A percentile compares a stretch with the other conserved stretches of the same genome.
Conservation (phyloP, 345 rosid species). For the Moringa oleifera region DNA sequence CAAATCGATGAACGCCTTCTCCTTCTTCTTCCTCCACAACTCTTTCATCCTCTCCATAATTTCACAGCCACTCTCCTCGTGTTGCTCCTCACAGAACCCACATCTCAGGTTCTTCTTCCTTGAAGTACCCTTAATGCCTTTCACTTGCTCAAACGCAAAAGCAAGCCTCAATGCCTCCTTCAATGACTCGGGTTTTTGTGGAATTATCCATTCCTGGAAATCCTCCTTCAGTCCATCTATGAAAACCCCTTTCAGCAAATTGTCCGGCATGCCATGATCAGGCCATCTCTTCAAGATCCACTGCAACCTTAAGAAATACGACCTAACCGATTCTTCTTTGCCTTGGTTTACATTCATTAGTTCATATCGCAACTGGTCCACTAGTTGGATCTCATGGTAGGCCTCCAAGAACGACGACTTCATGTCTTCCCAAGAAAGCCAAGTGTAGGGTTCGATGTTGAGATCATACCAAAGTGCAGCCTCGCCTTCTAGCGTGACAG, state of each 20-base stretch:
- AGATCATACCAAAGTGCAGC: conserved; percentile 32
- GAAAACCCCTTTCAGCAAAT: conserved; percentile 24
- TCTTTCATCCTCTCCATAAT: conserved; percentile 22
- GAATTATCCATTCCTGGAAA: conserved; percentile 25
- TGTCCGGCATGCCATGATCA: conserved; percentile 21
- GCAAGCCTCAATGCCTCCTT: conserved; percentile 31
- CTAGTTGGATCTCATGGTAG: conserved; percentile 13
- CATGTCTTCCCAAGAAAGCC: conserved; percentile 29
- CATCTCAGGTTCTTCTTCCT: conserved; percentile 10
- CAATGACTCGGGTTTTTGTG: conserved; percentile 22
- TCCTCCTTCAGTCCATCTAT: conserved; percentile 25
- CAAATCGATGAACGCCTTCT: not conserved
- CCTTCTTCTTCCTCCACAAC: conserved; percentile 17
- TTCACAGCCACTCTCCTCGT: conserved; percentile 21
- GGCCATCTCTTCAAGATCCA: conserved; percentile 29
- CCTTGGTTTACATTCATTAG: conserved; percentile 25
- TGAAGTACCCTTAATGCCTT: conserved; percentile 6
- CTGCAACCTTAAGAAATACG: conserved; percentile 35
- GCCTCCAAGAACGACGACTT: conserved; percentile 31
- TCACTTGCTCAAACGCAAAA: conserved; percentile 27
- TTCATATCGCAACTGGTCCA: conserved; percentile 20
- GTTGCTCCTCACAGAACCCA: conserved; percentile 25
- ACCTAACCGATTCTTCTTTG: conserved; percentile 24
- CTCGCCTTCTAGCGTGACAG: conserved; percentile 32
- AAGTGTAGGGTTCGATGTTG: conserved; percentile 25